Evolutionary conservation across 2,329 filamentous ascomycete genomes (phyloP).

Genomic region (Peltaster fructicola): DNA sequence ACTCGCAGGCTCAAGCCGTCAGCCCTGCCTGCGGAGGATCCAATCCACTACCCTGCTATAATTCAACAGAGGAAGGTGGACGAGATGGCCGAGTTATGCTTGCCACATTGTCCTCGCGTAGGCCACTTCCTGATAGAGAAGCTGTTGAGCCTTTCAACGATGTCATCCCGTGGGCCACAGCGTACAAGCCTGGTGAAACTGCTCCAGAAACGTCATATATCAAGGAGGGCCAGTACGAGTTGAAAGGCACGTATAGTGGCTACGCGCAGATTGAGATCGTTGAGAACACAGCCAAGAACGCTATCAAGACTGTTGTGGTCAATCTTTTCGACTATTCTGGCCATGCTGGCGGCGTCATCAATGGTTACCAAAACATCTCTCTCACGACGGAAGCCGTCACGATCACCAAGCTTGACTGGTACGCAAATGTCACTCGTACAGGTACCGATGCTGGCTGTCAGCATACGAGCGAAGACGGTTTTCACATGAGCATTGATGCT

Average conservation of each 20-base stretch:
- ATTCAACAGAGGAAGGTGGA: conserved; percentile 23
- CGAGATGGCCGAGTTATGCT: conserved; percentile 26
- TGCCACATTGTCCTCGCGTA: conserved; percentile 20
- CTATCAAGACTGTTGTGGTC: conserved; percentile 1
- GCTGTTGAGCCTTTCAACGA: conserved; percentile 14
- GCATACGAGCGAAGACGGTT: conserved; percentile 4
- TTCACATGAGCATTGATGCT: conserved; percentile 22
- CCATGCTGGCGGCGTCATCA: conserved; percentile 1
- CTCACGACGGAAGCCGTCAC: conserved; percentile 3
- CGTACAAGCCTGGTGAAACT: conserved; percentile 12
- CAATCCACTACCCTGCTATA: conserved; percentile 26
- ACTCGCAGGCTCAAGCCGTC: conserved; percentile 23
- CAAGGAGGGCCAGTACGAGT: conserved; percentile 2
- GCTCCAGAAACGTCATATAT: neutral
- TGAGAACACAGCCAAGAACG: neutral
- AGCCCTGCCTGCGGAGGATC: conserved; percentile 26
- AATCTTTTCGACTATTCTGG: conserved; percentile 3
- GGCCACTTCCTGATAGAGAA: conserved; percentile 9
- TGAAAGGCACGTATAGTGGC: conserved; percentile 2
- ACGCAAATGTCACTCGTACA: conserved; percentile 3
- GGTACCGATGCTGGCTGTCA: conserved; percentile 2
- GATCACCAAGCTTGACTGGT: conserved; percentile 5
- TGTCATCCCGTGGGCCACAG: conserved; percentile 20
- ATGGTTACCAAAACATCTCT: conserved; percentile 5
- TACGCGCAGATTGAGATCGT: conserved; percentile 2